Percentiles rank a stretch among this genome's conserved stretches.
These are phyloP conservation scores for Torrubiella hemipterigena DNA, from an alignment of 2,329 filamentous ascomycete species.

Conservation along the genomic window DNA sequence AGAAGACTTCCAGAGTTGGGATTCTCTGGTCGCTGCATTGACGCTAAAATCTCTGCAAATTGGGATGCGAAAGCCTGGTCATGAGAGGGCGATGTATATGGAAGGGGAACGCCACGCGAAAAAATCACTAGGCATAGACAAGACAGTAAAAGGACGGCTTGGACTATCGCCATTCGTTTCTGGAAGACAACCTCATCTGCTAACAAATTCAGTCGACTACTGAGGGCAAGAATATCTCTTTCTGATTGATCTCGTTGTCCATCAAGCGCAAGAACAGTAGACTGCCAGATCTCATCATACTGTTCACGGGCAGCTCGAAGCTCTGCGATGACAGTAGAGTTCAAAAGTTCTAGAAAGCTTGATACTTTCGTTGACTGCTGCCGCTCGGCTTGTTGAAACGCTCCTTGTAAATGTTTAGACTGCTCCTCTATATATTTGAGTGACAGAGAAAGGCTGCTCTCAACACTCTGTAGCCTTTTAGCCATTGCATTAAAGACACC, in stretches of 20 bases:
- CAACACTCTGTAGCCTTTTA: slow-evolving; percentile 81
- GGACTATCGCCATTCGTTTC: slow-evolving; percentile 88
- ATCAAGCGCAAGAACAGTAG: slow-evolving; percentile 83
- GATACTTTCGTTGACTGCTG: slow-evolving; percentile 76
- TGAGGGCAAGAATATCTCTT: slow-evolving; percentile 72
- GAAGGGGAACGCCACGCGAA: slow-evolving; percentile 35
- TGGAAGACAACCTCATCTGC: slow-evolving; percentile 84
- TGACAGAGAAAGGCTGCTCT: slow-evolving; percentile 84
- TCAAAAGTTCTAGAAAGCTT: slow-evolving; percentile 72
- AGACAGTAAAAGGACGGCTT: slow-evolving; percentile 74
- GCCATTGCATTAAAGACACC: slow-evolving; percentile 96
- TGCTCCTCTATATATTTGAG: slow-evolving; percentile 96
- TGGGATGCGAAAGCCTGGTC: slow-evolving; percentile 14
- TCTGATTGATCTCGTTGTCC: slow-evolving; percentile 76
- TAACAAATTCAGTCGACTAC: slow-evolving; percentile 67
- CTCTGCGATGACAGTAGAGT: slow-evolving; percentile 74
- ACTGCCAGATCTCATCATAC: slow-evolving; percentile 96
- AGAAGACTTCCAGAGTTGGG: too few relatives aligned
- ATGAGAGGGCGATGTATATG: slow-evolving; percentile 16
- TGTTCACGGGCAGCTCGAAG: slow-evolving; percentile 66
- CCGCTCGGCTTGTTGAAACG: slow-evolving; percentile 76
- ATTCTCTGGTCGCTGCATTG: too few relatives aligned
- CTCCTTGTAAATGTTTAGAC: slow-evolving; percentile 78
- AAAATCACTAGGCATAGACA: slow-evolving; percentile 86
- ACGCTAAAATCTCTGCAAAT: slow-evolving; percentile 12